phyloP scores from a whole-genome alignment of 371 early-diverging fungal species.

The Apophysomyces elegans region DNA sequence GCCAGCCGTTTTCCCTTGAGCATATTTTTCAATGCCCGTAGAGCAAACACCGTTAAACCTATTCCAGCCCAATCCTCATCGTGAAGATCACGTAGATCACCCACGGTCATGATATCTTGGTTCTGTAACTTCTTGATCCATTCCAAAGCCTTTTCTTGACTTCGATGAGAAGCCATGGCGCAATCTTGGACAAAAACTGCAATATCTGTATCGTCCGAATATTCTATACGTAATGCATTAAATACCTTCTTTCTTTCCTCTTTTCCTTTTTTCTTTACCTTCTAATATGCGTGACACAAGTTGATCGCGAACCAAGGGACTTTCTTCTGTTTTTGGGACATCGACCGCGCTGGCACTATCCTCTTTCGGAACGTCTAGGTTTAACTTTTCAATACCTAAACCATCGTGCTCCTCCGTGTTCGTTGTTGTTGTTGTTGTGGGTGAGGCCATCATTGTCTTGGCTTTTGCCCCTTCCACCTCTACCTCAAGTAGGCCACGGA shows the following conservation, averaged over 20 bases:
- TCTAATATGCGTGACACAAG: conserved; percentile 48
- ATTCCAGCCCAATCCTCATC: conserved; percentile 82
- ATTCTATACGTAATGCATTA: conserved; percentile 40
- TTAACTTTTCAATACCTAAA: conserved; percentile 9
- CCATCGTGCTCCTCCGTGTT: neutral
- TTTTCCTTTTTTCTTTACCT: conserved; percentile 23
- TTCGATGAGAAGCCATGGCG: conserved; percentile 69
- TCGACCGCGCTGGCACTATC: conserved; percentile 4
- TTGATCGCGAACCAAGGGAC: conserved; percentile 35
- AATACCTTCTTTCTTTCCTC: no score
- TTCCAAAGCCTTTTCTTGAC: conserved; percentile 73
- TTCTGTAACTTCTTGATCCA: conserved; percentile 73
- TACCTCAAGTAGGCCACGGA: conserved; percentile 32
- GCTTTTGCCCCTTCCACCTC: conserved; percentile 14
- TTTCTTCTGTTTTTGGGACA: conserved; percentile 4
- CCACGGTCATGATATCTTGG: conserved; percentile 85
- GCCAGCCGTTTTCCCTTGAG: conserved; percentile 59
- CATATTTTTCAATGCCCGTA: conserved; percentile 83
- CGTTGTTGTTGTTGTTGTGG: no score
- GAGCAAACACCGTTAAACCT: conserved; percentile 87
- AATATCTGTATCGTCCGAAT: conserved; percentile 66
- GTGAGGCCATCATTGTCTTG: neutral
- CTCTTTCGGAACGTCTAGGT: conserved; percentile 8
- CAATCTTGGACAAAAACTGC: conserved; percentile 76
- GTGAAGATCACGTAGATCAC: conserved; percentile 76